Base-by-base conservation (phyloP, 495 filamentous ascomycete genomes). In the Hypoxylon crocopeplum region DNA sequence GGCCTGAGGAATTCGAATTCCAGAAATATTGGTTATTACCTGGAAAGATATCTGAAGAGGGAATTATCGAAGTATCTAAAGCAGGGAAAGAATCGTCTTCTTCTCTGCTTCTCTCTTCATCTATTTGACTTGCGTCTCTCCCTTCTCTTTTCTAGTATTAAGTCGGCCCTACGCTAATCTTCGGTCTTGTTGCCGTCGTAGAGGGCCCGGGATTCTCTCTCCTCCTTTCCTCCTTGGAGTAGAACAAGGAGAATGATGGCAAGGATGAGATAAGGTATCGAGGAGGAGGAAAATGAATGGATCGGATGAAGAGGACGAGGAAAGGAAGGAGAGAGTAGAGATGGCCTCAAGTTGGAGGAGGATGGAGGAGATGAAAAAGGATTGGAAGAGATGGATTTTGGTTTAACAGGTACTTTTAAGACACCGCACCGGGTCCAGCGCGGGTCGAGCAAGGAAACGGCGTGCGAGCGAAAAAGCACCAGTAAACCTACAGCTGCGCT, bases 281-380 rank as follows among this genome's bases (percentile, higher is more conserved):
- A 60, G 42, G 36, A 52, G 55, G 58, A 66, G 62, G n/a, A 70
- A 72, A 79, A 81, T 72, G 79, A 80, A 73, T 79, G 75, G 74
- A 82, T 81, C 80, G 80, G 80, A 79, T 79, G 73, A 75, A 75
- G 72, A 76, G 76, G 74, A 75, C 74, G 71, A 69, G 59, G 69
- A 72, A 79, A 80, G 74, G 71, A 76, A 75, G 69, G 76, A 77
- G 76, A 74, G 73, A 75, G 71, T 77, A 78, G 77, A 80, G 79
- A 77, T 79, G 77, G 73, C 72, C 73, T 80, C 72, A 73, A 80
- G 79, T 77, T 75, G 80, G 74, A 79, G 77, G 82, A 77, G 73
- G 79, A 78, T 75, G 74, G 68, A 73, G 74, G 69, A 78, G 77
- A 80, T 77, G 75, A 74, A 79, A 75, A 75, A 75, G 77, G 77